Evolutionary conservation across 148 eudicot genomes (phyloP), one percentile per base, ranked within the genome.

Genomic region (Rhododendron mucronatum): DNA sequence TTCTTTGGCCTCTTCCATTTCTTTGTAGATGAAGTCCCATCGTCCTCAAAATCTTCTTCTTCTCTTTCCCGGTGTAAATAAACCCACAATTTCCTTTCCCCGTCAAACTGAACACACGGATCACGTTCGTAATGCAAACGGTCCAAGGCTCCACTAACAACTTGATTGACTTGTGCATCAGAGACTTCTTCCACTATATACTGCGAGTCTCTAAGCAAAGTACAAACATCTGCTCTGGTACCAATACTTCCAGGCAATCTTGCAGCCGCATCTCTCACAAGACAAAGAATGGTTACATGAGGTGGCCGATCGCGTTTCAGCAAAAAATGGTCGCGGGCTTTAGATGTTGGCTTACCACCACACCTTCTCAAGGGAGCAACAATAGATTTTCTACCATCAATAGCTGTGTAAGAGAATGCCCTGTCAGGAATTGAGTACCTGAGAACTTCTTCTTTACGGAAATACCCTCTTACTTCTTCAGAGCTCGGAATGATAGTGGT

Each of bases 81-180:
- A 86, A 93, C 98, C 99, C 99, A 97, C 89, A 97, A 89, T 88
- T 95, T 95, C 89, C 95, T 92, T 82, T 94, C 99, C 50, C 93
- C 93, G 55, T 97, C 98, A 88, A 90, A 97, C 81, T 90, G 96
- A 37, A 97, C 99, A 89, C 99, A 95, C 39, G 98, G 99, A 88
- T 97, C 99, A 28, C 95, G 96, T 86, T 97, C 99, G 87, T 97
- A 97, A 91, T 97, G 99, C 91, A 97, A 88, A 51, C 99, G 99
- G 82, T 97, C 99, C 91, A 97, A 87, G 67, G 99, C 99, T 74
- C 99, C 99, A 91, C 99, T 97, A 48, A 95, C 98, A 78, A 97
- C 94, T 89, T 94, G 98, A 88, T 95, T 97, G 28, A 97, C 92
- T 89, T 95, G 95, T 44, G 91, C 89, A 86, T 97, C 97, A 88